phyloP scores from a whole-genome alignment of 2,329 filamentous ascomycete genomes.

The Diaporthe longicolla region DNA sequence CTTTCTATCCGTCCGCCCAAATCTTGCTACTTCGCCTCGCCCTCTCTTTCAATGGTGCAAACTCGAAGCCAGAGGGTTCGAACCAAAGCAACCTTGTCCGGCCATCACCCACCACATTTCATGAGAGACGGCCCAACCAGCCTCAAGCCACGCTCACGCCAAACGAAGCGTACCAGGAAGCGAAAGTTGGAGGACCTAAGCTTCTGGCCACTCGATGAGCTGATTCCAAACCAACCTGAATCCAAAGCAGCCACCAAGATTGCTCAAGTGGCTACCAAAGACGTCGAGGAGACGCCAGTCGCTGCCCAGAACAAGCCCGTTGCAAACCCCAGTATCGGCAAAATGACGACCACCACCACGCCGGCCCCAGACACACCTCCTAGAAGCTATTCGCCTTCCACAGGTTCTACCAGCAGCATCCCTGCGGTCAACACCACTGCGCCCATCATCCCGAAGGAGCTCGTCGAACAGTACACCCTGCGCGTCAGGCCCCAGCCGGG shows the following conservation, averaged over 20 bases:
- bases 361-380: not conserved
- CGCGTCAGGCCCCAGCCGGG: not conserved
- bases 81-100: not conserved
- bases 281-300: not conserved
- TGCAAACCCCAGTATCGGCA: not conserved
- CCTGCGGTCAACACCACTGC: not conserved
- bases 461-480: constrained; percentile 8
- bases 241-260: not conserved
- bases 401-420: not conserved
- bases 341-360: not conserved
- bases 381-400: not conserved
- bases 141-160: constrained; percentile 3
- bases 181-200: not conserved
- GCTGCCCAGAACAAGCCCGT: no score
- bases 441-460: not conserved
- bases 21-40: not conserved
- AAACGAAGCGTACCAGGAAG: not conserved
- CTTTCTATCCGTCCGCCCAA: no score
- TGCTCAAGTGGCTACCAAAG: not conserved
- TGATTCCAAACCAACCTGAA: not conserved
- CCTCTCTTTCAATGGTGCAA: not conserved
- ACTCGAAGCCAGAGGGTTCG: not conserved
- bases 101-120: not conserved
- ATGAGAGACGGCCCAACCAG: not conserved
- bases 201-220: not conserved